Percentiles rank a stretch among this genome's conserved stretches.
phyloP scores from a whole-genome alignment of 2,329 filamentous ascomycete species.

The Ceratocystis harringtonii region DNA sequence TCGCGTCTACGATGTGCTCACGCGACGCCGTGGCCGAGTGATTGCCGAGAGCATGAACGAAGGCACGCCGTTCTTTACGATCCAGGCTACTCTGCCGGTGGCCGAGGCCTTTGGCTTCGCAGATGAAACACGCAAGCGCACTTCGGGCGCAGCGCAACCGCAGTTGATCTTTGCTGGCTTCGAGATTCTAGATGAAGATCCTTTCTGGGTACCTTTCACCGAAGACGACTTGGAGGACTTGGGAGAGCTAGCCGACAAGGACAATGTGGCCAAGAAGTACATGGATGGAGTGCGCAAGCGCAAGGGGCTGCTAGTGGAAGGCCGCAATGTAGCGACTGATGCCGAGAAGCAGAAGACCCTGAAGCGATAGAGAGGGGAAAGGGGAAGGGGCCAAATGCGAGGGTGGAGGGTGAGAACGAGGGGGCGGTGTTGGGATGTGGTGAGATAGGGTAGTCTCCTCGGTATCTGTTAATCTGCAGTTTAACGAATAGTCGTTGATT shows the following conservation, averaged over 20 bases:
- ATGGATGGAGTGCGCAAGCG: slow-evolving; percentile 75
- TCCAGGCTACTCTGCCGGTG: slow-evolving; percentile 73
- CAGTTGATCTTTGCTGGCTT: slow-evolving; percentile 90
- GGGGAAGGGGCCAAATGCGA: neutral
- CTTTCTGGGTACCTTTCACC: slow-evolving; percentile 93
- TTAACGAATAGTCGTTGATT: neutral
- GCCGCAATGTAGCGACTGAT: slow-evolving; percentile 60
- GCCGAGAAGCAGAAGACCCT: slow-evolving; percentile 79
- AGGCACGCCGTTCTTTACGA: slow-evolving; percentile 92
- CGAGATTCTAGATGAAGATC: slow-evolving; percentile 85
- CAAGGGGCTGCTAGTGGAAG: slow-evolving; percentile 78
- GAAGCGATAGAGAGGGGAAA: slow-evolving; percentile 35
- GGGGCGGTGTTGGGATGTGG: neutral
- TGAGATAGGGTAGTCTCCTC: too few species aligned
- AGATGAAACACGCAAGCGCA: slow-evolving; percentile 92
- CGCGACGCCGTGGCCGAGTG: slow-evolving; percentile 75
- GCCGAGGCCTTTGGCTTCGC: slow-evolving; percentile 92
- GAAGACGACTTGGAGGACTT: slow-evolving; percentile 95
- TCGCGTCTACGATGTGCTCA: slow-evolving; percentile 94
- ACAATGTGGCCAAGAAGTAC: slow-evolving; percentile 93
- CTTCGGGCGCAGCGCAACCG: slow-evolving; percentile 75
- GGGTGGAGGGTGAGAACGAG: neutral
- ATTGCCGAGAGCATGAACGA: slow-evolving; percentile 85
- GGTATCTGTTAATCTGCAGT: neutral
- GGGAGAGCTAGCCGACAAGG: slow-evolving; percentile 79